These are phyloP conservation scores for Pseudopediastrum boryanum DNA, from an alignment of 139 green algal species.

Conservation along the genomic window DNA sequence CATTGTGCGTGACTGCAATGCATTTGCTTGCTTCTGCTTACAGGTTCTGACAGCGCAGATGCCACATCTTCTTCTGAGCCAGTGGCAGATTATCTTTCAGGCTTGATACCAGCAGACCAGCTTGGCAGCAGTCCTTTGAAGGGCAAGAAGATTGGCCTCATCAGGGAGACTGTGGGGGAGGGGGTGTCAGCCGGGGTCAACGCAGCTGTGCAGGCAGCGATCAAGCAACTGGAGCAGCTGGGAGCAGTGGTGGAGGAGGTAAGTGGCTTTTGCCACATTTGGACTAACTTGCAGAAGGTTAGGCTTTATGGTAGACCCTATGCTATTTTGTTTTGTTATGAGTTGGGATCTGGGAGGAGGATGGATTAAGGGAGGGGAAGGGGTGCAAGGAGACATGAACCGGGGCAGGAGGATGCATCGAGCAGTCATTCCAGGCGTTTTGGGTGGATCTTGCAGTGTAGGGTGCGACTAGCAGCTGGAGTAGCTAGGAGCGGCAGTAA, in stretches of 20 bases:
- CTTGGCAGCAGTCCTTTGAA: constrained; percentile 66
- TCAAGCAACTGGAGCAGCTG: constrained; percentile 73
- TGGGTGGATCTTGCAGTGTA: too few relatives aligned
- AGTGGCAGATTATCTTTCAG: constrained; percentile 49
- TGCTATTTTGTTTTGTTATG: too few relatives aligned
- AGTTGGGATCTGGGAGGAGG: too few relatives aligned
- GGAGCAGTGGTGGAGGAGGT: constrained; percentile 82
- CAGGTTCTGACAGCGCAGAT: constrained; percentile 70
- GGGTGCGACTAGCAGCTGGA: too few relatives aligned
- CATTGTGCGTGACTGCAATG: too few relatives aligned
- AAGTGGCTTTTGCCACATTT: not conserved
- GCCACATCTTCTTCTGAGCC: constrained; percentile 54
- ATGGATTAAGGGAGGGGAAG: too few relatives aligned
- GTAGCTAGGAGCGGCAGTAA: too few relatives aligned
- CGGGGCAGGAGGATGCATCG: too few relatives aligned
- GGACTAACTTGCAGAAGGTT: too few relatives aligned
- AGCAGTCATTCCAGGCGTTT: too few relatives aligned
- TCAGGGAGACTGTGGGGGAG: constrained; percentile 84
- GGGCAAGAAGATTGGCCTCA: constrained; percentile 76
- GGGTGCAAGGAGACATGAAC: too few relatives aligned
- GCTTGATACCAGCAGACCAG: constrained; percentile 47
- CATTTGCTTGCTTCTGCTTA: not conserved
- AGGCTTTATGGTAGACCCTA: too few relatives aligned
- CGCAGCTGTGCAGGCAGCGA: constrained; percentile 52
- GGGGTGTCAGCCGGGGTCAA: constrained; percentile 67